These are phyloP conservation scores for Penicillium ucsense DNA, from an alignment of 495 filamentous ascomycete genomes.

Conservation along the genomic window DNA sequence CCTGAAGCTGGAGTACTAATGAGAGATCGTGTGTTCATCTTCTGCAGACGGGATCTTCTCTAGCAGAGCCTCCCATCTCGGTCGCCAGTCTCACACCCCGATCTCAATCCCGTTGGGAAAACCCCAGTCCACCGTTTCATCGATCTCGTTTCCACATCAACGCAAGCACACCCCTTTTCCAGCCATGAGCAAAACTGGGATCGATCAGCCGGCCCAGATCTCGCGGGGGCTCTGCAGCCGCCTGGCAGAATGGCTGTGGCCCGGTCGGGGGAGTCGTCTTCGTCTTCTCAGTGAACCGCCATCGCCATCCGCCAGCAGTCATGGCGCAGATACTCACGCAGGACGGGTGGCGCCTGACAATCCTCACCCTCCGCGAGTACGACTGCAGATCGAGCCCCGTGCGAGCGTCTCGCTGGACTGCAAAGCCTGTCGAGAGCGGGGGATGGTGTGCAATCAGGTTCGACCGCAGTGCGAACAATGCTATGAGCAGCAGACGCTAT, in stretches of 20 bases:
- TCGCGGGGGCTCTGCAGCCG: constrained; percentile 8
- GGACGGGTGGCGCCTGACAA: too few relatives aligned
- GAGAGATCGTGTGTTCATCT: neutral
- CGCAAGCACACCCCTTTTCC: too few relatives aligned
- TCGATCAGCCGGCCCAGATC: neutral
- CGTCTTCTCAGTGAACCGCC: neutral
- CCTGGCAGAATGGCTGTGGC: constrained; percentile 14
- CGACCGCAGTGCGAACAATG: constrained; percentile 29
- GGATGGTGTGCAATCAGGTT: constrained; percentile 23
- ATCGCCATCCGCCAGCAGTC: too few relatives aligned
- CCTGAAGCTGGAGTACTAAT: neutral
- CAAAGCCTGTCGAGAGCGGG: constrained; percentile 24
- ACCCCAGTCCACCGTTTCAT: too few relatives aligned
- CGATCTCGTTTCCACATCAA: neutral
- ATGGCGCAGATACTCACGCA: too few relatives aligned
- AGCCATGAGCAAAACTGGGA: neutral
- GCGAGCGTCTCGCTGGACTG: constrained; percentile 8
- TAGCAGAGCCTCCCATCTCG: neutral
- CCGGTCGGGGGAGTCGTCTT: constrained; percentile 9
- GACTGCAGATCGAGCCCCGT: neutral
- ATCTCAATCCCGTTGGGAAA: neutral
- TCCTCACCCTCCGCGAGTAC: too few relatives aligned
- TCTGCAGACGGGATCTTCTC: neutral
- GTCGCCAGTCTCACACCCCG: neutral
- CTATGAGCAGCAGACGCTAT: constrained; percentile 27